Evolutionary conservation across 805 yeast genomes (phyloP), one percentile per base, ranked within the genome.

Genomic region (Candida sanyiensis): DNA sequence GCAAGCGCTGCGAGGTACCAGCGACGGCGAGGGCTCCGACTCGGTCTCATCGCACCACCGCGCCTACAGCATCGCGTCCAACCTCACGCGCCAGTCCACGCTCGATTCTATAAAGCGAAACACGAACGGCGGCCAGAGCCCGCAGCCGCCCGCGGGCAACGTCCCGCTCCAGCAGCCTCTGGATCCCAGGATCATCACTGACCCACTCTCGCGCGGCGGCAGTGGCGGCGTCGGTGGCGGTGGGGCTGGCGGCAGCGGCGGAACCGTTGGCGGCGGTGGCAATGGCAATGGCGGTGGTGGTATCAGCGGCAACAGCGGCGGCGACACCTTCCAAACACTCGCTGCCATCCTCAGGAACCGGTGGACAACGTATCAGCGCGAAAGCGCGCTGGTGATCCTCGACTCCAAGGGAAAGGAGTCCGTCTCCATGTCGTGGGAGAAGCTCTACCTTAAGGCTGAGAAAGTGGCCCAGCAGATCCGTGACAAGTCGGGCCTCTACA

Each of bases 371-470:
- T 79, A 79, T 45, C 72, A 72, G 13, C 76, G 75, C 38, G 88
- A 84, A 40, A 66, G 70, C 8, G 96, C 97, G 0, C 69, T 90
- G 28, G 61, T 80, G 32, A 73, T 78, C 2, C 64, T 93, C 11
- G 96, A 88, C 54, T 56, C 72, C 3, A 83, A 75, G 49, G 97
- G 96, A 6, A 89, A 86, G 56, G 97, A 89, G 52, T 66, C 73
- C 1, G 69, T 69, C 25, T 64, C 83, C 1, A 82, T 90, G 11
- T 69, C 90, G 1, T 93, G 98, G 98, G 96, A 86, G 42, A 88
- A 86, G 54, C 66, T 93, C 12, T 83, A 86, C 47, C 58, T 80
- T 28, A 75, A 81, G 50, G 83, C 97, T 0, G 95, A 87, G 54
- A 87, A 84, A 52, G 80, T 93, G 7, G 96, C 96, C 0, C 86